Base-by-base conservation (phyloP, 805 yeast genomes). In the Starmerella geochares region DNA sequence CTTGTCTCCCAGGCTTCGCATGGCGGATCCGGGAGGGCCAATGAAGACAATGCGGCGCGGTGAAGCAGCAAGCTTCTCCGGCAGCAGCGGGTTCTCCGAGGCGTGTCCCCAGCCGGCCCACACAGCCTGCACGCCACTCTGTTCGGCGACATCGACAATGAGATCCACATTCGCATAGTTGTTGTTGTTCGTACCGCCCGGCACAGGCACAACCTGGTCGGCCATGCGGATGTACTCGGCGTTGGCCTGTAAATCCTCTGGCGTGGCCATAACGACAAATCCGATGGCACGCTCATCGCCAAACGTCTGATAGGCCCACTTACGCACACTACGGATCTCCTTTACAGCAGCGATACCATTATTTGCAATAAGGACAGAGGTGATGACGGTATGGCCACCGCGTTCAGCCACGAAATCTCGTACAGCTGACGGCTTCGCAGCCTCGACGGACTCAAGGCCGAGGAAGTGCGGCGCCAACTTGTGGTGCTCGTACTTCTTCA, bases 71-170 rank as follows among this genome's bases (percentile, higher is more conserved):
- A 92, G 75, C 68, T 77, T 79, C 69, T 92, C 98, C 25, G 99
- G 99, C 58, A 92, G 77, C 42, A 72, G 67, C 24, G 99, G 99
- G 71, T 94, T 90, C 72, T 92, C 99, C n/a, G 96, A 86, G 25
- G 99, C 99, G 66, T 94, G 98, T 62, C 99, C 99, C 99, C 99
- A 92, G 62, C 99, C 99, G 31, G 99, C 99, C 99, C 99, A 92
- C 51, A 92, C 99, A 23, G 98, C 99, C 66, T 92, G 95, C 50
- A 85, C 96, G 58, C 86, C 79, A 39, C 94, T 83, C 72, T 96
- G 83, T 71, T 92, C 98, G 32, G 99, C 99, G 44, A 92, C 73
- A 62, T 92, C 99, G 43, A 92, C 96, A 67, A 92, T 92, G 54
- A 92, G 74, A 59, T 92, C 98, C 54, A 92, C 99, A 64, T 92